These are phyloP conservation scores for Scleroderma citrinum DNA, from an alignment of 768 basidiomycete species.

Conservation along the genomic window DNA sequence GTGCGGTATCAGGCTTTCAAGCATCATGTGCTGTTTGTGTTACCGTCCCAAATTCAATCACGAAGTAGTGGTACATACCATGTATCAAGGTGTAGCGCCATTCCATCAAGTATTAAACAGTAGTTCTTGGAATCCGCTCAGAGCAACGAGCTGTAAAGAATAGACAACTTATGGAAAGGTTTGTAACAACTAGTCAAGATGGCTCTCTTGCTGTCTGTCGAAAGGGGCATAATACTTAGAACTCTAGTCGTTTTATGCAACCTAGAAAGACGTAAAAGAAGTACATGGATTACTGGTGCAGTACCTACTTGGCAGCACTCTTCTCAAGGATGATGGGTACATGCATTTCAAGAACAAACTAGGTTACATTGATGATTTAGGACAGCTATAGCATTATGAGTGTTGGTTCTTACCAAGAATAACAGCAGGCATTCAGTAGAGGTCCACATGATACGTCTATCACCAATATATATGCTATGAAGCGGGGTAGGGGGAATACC, in stretches of 20 bases:
- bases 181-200: slow-evolving; percentile 56
- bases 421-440: slow-evolving; percentile 61
- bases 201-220: slow-evolving; percentile 45
- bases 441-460: slow-evolving; percentile 70
- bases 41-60: not conserved
- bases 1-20: no score
- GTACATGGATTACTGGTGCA: not conserved
- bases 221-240: slow-evolving; percentile 50
- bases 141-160: not conserved
- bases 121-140: slow-evolving; percentile 38
- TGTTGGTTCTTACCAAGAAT: slow-evolving; percentile 36
- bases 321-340: slow-evolving; percentile 50
- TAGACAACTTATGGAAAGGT: slow-evolving; percentile 59
- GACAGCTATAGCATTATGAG: not conserved
- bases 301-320: slow-evolving; percentile 49
- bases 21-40: no score
- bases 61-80: slow-evolving; percentile 42
- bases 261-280: slow-evolving; percentile 23
- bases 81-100: slow-evolving; percentile 65
- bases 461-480: slow-evolving; percentile 53
- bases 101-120: slow-evolving; percentile 62
- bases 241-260: slow-evolving; percentile 54
- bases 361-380: not conserved
- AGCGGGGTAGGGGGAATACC: not conserved
- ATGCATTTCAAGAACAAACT: slow-evolving; percentile 74